Evolutionary conservation across 345 rosid genomes (phyloP), one percentile per base, ranked within the genome.

Genomic region (Ceriops tagal): DNA sequence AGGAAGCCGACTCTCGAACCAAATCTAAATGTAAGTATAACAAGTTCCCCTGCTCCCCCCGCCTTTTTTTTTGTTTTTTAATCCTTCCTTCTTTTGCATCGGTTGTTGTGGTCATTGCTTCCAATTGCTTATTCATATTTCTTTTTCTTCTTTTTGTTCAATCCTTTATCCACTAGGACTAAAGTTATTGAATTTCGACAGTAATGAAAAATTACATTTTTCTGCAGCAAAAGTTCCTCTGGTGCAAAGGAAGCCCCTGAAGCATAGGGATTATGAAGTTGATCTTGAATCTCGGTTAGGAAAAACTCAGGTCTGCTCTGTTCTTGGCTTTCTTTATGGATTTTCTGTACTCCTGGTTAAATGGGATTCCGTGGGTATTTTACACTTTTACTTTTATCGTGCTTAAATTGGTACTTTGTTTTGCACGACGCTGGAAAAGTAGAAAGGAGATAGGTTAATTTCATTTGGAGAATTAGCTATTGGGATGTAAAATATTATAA

Each of bases 251-350:
- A 89, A 92, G 57, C 98, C 98, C 7, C 82, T 96, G 82, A 90
- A 96, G 86, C 99, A 96, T 76, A 85, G 99, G 79, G 98, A 96
- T 79, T 90, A 86, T 77, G 87, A 90, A 77, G 99, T 92, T 3
- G 99, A 96, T 81, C 92, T 96, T 6, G 97, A 92, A 67, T 92
- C 97, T 79, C 97, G 99, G 27, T 61, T 92, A 72, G 99, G 98
- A 47, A 95, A 95, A 78, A 95, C 99, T 30, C 99, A 90, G 92
- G 96, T 83, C 28, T 56, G 71, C 75, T 58, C 61, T 73, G 18
- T 18, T 43, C 49, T 43, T 15, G 49, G 49, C 49, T 43, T 39
- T 39, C 46, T 39, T 43, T 43, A 43, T 43, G 3, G 16, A 43
- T 13, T 11, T 43, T 43, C 5, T 4, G 5, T 43, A 3, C 49